Conservation (phyloP, 257 asterid species). For the Solanum microdontum region DNA sequence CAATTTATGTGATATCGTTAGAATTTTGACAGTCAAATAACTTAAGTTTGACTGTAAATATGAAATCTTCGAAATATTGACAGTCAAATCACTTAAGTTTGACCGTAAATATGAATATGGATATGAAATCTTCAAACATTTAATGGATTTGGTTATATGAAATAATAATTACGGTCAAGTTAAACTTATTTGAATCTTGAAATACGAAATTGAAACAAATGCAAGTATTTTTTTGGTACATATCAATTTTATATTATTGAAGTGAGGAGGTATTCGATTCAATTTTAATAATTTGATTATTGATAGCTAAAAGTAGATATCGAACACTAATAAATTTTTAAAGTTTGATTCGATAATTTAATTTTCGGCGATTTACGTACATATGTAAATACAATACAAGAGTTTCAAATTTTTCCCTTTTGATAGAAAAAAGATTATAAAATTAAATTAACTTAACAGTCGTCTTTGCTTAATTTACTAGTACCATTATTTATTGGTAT, state of each 20-base stretch:
- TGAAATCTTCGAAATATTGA: not conserved
- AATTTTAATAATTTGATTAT: not conserved
- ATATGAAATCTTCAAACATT: not conserved
- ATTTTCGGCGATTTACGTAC: not conserved
- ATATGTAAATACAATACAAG: too few relatives aligned
- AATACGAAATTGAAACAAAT: not conserved
- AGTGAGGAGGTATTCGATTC: not conserved
- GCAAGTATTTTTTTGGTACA: too few relatives aligned
- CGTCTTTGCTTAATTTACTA: not conserved
- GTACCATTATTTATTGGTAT: not conserved
- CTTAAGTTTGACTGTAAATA: fast-evolving
- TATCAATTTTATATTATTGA: not conserved
- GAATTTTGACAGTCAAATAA: fast-evolving
- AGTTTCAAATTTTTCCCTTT: not conserved
- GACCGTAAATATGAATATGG: not conserved
- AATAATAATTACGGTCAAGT: not conserved
- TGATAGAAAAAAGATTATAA: not conserved
- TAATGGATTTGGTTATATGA: fast-evolving
- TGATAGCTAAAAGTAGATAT: not conserved
- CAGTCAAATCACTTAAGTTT: not conserved
- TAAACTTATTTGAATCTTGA: not conserved
- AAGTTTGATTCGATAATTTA: not conserved
- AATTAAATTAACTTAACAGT: not conserved
- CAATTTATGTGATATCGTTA: not conserved
- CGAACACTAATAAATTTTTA: not conserved